Percentiles rank a stretch among this genome's conserved stretches.
Evolutionary conservation across 2,329 filamentous ascomycete genomes (phyloP).

Genomic region (Colletotrichum tofieldiae): DNA sequence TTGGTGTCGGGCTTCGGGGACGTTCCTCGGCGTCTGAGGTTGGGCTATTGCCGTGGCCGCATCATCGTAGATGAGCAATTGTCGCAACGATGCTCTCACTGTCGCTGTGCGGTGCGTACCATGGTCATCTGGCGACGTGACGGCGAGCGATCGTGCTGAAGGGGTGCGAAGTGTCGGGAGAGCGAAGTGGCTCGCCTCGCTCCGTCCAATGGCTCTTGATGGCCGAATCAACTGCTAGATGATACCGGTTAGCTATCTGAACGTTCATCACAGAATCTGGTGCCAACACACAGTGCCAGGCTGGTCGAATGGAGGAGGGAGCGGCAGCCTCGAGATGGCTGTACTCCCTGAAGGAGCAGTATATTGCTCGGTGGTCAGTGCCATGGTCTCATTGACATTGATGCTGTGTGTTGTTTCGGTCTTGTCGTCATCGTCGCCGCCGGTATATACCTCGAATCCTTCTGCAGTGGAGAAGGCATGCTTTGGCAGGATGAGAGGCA

Average conservation of each 20-base stretch:
- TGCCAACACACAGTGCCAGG: slow-evolving; percentile 3
- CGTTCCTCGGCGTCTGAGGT: slow-evolving; percentile 65
- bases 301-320: slow-evolving; percentile 45
- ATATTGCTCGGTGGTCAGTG: neutral
- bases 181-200: neutral
- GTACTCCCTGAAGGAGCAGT: neutral
- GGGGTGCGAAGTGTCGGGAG: neutral
- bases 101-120: neutral
- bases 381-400: neutral
- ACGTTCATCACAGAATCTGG: neutral
- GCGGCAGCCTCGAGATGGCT: slow-evolving; percentile 46
- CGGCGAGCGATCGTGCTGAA: neutral
- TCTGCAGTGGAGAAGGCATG: neutral
- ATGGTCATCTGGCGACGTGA: neutral
- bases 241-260: neutral
- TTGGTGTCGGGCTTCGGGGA: slow-evolving; percentile 65
- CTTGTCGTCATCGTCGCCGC: neutral
- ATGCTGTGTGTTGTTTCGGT: neutral
- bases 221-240: neutral
- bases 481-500: too few relatives aligned
- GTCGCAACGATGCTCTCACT: neutral
- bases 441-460: neutral
- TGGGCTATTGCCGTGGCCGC: slow-evolving; percentile 59
- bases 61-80: slow-evolving; percentile 61
- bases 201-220: neutral